phyloP scores from a whole-genome alignment of 495 filamentous ascomycete genomes.

The Tuber calosporum region DNA sequence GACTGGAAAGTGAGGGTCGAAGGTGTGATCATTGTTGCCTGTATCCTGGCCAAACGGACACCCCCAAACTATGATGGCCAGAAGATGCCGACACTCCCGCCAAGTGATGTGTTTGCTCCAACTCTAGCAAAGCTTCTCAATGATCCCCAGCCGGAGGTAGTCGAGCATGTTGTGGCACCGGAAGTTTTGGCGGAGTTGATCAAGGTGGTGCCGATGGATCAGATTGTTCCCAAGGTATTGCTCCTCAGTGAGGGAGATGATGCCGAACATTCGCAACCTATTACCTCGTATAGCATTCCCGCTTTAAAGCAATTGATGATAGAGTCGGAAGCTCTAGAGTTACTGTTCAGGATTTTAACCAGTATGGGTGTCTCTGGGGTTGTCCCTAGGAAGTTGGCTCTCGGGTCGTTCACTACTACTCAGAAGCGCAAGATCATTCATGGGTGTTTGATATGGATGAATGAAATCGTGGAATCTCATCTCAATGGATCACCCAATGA shows the following conservation, averaged over 20 bases:
- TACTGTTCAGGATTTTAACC: constrained; percentile 37
- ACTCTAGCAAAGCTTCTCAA: constrained; percentile 41
- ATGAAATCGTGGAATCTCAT: constrained; percentile 39
- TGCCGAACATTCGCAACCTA: constrained; percentile 40
- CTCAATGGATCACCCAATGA: constrained; percentile 33
- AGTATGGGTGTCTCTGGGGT: constrained; percentile 39
- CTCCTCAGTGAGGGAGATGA: constrained; percentile 40
- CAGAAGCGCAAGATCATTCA: constrained; percentile 41
- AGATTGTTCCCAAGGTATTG: constrained; percentile 41
- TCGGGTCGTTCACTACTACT: constrained; percentile 38
- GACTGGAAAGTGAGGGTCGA: constrained; percentile 42
- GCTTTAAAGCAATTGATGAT: constrained; percentile 37
- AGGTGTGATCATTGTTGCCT: constrained; percentile 40
- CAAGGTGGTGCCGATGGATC: constrained; percentile 41
- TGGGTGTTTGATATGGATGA: constrained; percentile 39
- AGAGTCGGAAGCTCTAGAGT: constrained; percentile 36
- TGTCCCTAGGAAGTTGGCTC: constrained; percentile 37
- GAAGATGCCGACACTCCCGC: constrained; percentile 41
- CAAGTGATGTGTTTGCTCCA: constrained; percentile 38
- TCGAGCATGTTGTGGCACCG: constrained; percentile 42
- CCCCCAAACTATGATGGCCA: constrained; percentile 41
- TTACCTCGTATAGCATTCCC: constrained; percentile 32
- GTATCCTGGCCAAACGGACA: constrained; percentile 39
- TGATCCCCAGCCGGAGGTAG: constrained; percentile 42
- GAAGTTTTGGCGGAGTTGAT: constrained; percentile 38